Percentiles rank a stretch among this genome's conserved stretches.
These are phyloP conservation scores for Exophiala sideris DNA, from an alignment of 2,329 filamentous ascomycete genomes.

Conservation along the genomic window DNA sequence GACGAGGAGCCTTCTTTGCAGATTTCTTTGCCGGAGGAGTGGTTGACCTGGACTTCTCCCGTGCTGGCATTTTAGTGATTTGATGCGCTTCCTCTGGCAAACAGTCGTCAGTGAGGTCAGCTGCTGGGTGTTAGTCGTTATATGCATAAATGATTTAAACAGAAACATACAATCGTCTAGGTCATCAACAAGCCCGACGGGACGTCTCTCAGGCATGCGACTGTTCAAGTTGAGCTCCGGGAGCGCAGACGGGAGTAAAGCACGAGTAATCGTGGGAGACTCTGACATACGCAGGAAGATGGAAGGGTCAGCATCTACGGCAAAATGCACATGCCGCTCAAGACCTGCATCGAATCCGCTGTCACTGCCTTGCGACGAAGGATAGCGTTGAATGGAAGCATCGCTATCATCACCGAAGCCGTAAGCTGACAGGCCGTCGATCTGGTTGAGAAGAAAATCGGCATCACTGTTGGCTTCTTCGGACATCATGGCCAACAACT, in stretches of 20 bases:
- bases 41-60: slow-evolving; percentile 11
- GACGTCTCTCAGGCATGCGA: slow-evolving; percentile 6
- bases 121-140: slow-evolving; percentile 24
- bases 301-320: slow-evolving; percentile 28
- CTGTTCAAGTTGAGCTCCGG: slow-evolving; percentile 13
- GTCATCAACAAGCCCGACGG: slow-evolving; percentile 15
- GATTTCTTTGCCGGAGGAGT: slow-evolving; percentile 18
- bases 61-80: slow-evolving; percentile 51
- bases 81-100: slow-evolving; percentile 52
- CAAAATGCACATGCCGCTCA: slow-evolving; percentile 68
- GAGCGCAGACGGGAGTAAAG: slow-evolving; percentile 27
- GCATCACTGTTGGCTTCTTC: slow-evolving; percentile 34
- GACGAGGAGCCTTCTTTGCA: slow-evolving; percentile 40
- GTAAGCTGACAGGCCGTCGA: slow-evolving; percentile 29
- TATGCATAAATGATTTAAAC: slow-evolving; percentile 4
- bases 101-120: slow-evolving; percentile 27
- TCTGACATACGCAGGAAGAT: slow-evolving; percentile 22
- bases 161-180: slow-evolving; percentile 25
- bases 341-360: slow-evolving; percentile 38
- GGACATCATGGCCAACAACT: slow-evolving; percentile 27
- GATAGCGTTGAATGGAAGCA: slow-evolving; percentile 30
- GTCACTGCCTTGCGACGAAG: slow-evolving; percentile 28
- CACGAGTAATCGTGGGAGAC: slow-evolving; percentile 28
- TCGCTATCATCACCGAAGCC: slow-evolving; percentile 32
- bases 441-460: slow-evolving; percentile 27